These are phyloP conservation scores for Boechera retrofracta DNA, from an alignment of 345 rosid genomes.

Conservation along the genomic window DNA sequence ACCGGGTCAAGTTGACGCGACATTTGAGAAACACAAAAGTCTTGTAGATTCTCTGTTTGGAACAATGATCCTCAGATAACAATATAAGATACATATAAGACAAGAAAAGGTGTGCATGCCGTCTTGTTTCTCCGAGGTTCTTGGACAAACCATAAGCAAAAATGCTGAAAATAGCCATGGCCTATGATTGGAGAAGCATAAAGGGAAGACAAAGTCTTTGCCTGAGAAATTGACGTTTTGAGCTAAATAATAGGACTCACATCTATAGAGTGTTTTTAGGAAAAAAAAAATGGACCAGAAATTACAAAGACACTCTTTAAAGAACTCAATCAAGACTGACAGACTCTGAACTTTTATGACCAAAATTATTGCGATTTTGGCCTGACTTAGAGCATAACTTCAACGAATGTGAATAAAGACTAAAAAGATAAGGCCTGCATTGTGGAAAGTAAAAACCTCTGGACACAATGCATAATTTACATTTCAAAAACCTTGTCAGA, in stretches of 20 bases:
- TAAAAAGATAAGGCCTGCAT: not conserved
- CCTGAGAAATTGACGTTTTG: conserved; percentile 31
- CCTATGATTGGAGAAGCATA: conserved; percentile 2
- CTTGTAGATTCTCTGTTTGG: conserved; percentile 24
- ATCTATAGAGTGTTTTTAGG: not conserved
- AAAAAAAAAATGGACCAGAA: not conserved
- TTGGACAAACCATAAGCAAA: conserved; percentile 44
- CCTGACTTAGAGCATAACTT: not conserved
- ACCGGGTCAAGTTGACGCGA: conserved; percentile 39
- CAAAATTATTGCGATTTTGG: too few relatives aligned
- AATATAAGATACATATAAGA: conserved; percentile 37
- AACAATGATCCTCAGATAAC: conserved; percentile 1
- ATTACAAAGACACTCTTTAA: conserved; percentile 5
- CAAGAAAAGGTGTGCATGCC: conserved; percentile 4
- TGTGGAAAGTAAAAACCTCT: not conserved
- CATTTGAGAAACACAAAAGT: conserved; percentile 25
- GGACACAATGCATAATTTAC: too few relatives aligned
- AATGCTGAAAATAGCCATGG: conserved; percentile 28
- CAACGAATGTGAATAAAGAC: not conserved
- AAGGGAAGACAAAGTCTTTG: conserved; percentile 22
- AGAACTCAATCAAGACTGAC: conserved; percentile 20
- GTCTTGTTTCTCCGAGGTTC: conserved; percentile 47
- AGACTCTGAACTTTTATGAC: too few relatives aligned
- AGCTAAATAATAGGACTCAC: conserved; percentile 35
- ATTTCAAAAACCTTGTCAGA: too few relatives aligned